Evolutionary conservation across 257 asterid species (phyloP), one percentile per base, ranked within the genome.

Genomic region (Solanum ossicruentum): DNA sequence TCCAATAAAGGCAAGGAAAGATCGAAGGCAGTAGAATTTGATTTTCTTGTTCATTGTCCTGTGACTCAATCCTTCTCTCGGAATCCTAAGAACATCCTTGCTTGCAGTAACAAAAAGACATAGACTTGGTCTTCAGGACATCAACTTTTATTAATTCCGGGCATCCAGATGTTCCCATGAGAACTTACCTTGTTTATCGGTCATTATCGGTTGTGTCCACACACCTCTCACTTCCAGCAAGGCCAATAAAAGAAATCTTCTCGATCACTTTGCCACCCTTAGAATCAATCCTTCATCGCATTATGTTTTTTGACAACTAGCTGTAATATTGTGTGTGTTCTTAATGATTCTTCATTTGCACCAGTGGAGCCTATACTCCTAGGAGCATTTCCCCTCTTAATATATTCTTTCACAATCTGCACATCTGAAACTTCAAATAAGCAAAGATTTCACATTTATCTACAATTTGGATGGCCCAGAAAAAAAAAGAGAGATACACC

Each of bases 161-260:
- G 39, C 54, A 49, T 54, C 26, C 15, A 28, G 63, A 20, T 88
- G 87, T 58, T 45, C 36, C 86, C 88, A 83, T 43, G 18, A 87
- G 26, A 26, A 49, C 52, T 83, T 91, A 95, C 99, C 99, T 88
- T 75, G 99, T 97, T 90, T 97, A 98, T 79, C 98, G 92, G 88
- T 95, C 98, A 89, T 95, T 97, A 89, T 97, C 99, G 55, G 99
- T 97, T 12, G 99, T 97, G 89, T 97, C 99, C 41, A 98, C 99
- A 85, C 99, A 98, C 88, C 99, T 94, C 89, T 95, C 99, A 83
- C 99, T 97, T 70, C 99, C 98, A 85, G 99, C 98, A 88, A 97
- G 98, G 91, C 95, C 99, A 90, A 97, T 95, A 86, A 95, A 97
- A 86, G 99, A 97, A 80, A 97, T 92, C 89, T 97, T 95, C 88